phyloP scores from a whole-genome alignment of 2,329 filamentous ascomycete genomes.

The Allantophomopsis lycopodina region DNA sequence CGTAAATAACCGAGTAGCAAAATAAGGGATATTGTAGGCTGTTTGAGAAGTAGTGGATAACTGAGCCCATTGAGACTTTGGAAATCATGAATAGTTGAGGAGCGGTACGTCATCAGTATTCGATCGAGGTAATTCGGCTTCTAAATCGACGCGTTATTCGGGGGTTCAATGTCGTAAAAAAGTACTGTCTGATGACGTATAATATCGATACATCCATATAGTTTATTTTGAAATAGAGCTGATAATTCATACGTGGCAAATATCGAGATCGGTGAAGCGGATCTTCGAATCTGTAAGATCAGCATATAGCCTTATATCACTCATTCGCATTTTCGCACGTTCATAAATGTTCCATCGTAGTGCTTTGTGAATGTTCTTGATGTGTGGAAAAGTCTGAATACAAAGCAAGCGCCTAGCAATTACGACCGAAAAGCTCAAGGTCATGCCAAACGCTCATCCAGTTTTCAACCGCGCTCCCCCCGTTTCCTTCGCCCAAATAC shows the following conservation, averaged over 20 bases:
- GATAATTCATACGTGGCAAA: not conserved
- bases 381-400: constrained; percentile 21
- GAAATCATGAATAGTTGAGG: not conserved
- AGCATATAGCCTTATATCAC: too few species aligned
- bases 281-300: too few species aligned
- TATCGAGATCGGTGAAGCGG: not conserved
- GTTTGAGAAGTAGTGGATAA: not conserved
- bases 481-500: constrained; percentile 19
- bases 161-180: not conserved
- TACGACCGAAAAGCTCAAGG: constrained; percentile 50
- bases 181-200: not conserved
- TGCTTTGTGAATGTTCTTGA: constrained; percentile 16
- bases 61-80: not conserved
- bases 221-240: not conserved
- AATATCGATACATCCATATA: not conserved
- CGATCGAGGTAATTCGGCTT: too few species aligned
- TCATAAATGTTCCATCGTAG: constrained; percentile 2
- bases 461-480: constrained; percentile 27
- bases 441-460: constrained; percentile 29
- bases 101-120: too few species aligned
- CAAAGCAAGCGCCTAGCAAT: constrained; percentile 18
- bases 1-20: too few species aligned
- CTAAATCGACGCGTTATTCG: too few species aligned
- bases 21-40: too few species aligned
- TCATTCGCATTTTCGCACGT: not conserved